Base-by-base conservation (phyloP, 2,329 filamentous ascomycete species). In the Phyllosticta citribraziliensis region DNA sequence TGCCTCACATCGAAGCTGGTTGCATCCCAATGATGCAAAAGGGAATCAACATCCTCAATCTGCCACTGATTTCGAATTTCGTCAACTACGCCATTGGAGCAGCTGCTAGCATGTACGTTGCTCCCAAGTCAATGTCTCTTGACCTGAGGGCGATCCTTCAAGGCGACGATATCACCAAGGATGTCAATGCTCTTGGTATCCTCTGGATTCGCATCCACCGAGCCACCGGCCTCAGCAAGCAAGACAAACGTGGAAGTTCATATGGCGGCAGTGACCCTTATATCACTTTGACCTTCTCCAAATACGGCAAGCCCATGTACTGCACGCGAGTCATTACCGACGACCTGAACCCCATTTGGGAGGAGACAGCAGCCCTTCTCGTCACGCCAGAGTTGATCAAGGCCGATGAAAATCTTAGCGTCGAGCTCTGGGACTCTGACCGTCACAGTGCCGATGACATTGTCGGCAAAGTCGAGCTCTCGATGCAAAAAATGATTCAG, bases 301-400 rank as follows among this genome's bases (percentile, higher is more conserved):
- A 97, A 73, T 97, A 97, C 67, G 89, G 89, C 61, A 99, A 99
- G 76, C 93, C 93, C 1, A 95, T 96, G 84, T 97, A 96, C 75
- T 97, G 92, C 74, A 97, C 94, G 1, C 86, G 94, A 55, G 92
- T 97, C 57, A 97, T 97, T 65, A 91, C 93, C 58, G 93, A 97
- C 69, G 88, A 97, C 66, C 81, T 96, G 60, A 96, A 97, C 69
- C 94, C 94, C 0, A 81, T 96, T 4, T 97, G 95, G 79, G 89
- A 94, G 69, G 94, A 97, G 75, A 89, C 85, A 1, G 86, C 89
- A 52, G 91, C 90, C 25, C 80, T 97, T 19, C 78, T 97, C 17
- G 89, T 99, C 5, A 96, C 89, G 0, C 83, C 89, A 0, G 92
- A 97, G 65, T 80, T 96, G 58, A 90, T 97, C 78, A 95, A 94